Evolutionary conservation across 2,329 filamentous ascomycete genomes (phyloP), one percentile per base, ranked within the genome.

Genomic region (Proliferodiscus dingleyae): DNA sequence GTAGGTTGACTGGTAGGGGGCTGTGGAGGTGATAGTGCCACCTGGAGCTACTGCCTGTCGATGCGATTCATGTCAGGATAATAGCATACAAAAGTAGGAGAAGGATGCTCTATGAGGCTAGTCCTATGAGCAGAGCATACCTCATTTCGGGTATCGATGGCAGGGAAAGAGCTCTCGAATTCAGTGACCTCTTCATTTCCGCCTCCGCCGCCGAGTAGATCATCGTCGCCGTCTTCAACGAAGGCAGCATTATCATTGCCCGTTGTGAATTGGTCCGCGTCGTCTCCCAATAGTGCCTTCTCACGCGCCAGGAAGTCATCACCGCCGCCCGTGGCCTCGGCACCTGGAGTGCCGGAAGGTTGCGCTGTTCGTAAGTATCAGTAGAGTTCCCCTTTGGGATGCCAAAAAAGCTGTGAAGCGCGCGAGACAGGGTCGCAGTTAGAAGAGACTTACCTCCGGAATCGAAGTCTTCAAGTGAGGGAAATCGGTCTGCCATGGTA

Each of bases 221-320:
- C 82, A 55, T 87, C 85, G 53, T 84, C 81, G 43, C 71, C 76
- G 54, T 80, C 72, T 58, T 85, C 81, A 54, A 75, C 77, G 44
- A 81, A 75, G 32, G 80, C 80, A 46, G 77, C 75, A 47, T 77
- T 72, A 64, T 95, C 88, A 62, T 84, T 81, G 50, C 81, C 77
- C 24, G 87, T 86, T 53, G 85, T 77, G 67, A 98, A 98, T 71
- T 90, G 87, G 60, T 89, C 80, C 50, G 93, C 93, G 67, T 97
- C 93, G 53, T 95, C 93, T 55, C 93, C 93, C 6, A 98, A 85
- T 70, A 51, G 89, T 10, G 60, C 93, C 63, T 89, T 88, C 72
- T 98, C 93, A 57, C 91, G 87, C 52, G 87, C 83, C 39, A 97
- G 80, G 67, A 98, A 97, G 68, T 95, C 89, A 62, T 88, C 82